phyloP scores from a whole-genome alignment of 2,329 filamentous ascomycete species.

The Rhynchosporium secalis region DNA sequence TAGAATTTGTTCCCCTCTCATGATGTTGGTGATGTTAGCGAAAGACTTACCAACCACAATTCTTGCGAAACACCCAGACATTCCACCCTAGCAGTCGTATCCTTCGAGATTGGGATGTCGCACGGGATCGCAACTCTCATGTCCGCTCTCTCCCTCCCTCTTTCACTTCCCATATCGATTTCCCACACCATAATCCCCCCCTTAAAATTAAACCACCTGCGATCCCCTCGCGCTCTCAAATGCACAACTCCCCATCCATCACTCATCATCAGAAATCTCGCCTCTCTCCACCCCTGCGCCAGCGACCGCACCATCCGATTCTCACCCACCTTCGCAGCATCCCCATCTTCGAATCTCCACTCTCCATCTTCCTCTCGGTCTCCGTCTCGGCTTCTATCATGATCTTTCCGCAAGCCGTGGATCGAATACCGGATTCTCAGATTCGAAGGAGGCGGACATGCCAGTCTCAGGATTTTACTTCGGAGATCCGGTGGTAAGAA shows the following conservation, averaged over 20 bases:
- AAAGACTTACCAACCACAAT: neutral
- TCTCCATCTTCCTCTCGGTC: neutral
- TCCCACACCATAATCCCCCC: neutral
- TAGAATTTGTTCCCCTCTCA: too few species aligned
- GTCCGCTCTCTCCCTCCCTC: neutral
- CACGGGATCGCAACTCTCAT: neutral
- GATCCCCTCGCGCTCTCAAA: neutral
- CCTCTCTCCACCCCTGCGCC: neutral
- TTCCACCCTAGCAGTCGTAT: neutral
- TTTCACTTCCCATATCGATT: neutral
- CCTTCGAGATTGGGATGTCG: neutral
- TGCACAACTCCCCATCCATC: neutral
- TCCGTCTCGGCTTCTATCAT: neutral
- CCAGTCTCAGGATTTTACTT: neutral
- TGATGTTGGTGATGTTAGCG: neutral
- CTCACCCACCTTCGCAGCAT: too few species aligned
- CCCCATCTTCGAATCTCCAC: neutral
- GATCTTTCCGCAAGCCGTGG: neutral
- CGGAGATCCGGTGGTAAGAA: neutral
- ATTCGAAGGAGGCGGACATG: neutral
- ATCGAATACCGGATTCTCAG: neutral
- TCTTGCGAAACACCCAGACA: neutral
- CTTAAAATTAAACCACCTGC: neutral
- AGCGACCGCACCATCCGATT: neutral
- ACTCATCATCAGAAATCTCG: neutral